A percentile compares a stretch with the other conserved stretches of the same genome.
phyloP scores from a whole-genome alignment of 176 grass and related monocot genomes.

The Aegilops bicornis region DNA sequence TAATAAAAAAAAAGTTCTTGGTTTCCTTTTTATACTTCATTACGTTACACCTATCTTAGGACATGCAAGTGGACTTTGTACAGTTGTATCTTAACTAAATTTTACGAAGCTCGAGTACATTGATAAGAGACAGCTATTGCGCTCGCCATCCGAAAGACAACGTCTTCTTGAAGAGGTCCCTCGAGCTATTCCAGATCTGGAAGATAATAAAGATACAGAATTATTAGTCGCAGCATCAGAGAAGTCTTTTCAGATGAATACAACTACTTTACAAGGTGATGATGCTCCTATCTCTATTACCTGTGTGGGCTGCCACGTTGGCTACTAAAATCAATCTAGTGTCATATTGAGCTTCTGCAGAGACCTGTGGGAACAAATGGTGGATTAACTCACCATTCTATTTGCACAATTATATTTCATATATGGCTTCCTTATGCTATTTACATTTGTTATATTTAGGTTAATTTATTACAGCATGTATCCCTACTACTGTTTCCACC shows the following conservation, averaged over 20 bases:
- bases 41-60: background rate
- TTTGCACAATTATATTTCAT: slow-evolving; percentile 5
- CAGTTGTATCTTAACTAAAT: slow-evolving; percentile 70
- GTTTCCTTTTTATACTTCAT: slow-evolving; percentile 19
- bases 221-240: slow-evolving; percentile 25
- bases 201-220: slow-evolving; percentile 44
- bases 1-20: background rate
- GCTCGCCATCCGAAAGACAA: slow-evolving; percentile 54
- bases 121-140: slow-evolving; percentile 57
- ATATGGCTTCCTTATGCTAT: background rate
- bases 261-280: slow-evolving; percentile 32
- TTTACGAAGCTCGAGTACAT: slow-evolving; percentile 57
- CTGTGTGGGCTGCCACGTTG: background rate
- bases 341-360: background rate
- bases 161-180: slow-evolving; percentile 77
- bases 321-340: background rate
- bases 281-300: background rate
- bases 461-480: background rate
- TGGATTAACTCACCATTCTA: background rate
- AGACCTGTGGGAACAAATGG: slow-evolving; percentile 20
- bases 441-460: slow-evolving; percentile 9
- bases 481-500: slow-evolving; percentile 10
- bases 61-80: slow-evolving; percentile 21
- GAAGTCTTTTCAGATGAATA: slow-evolving; percentile 39
- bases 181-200: slow-evolving; percentile 59